Evolutionary conservation across 73 alveolate genomes (phyloP), one percentile per base, ranked within the genome.

Genomic region (Vitrella brassicaformis): DNA sequence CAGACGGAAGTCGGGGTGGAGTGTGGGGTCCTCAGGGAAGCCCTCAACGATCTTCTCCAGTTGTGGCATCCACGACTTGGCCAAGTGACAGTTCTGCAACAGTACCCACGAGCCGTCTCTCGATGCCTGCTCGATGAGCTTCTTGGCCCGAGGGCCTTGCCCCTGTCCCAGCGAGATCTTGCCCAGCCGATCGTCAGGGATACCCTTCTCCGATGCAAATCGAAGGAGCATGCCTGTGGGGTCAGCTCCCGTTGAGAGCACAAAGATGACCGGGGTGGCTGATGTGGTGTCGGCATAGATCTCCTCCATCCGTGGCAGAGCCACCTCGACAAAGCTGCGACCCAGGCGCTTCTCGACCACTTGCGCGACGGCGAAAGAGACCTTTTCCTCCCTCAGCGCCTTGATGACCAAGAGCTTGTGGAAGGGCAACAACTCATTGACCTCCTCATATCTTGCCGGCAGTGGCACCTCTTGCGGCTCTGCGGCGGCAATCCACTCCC

Each of bases 91-190:
- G 71, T 97, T 97, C 87, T 94, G 97, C 47, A 97, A 86, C 27
- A 96, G 85, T 4, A 97, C 98, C 99, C 99, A 97, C 31, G 92
- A 86, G 31, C 99, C 99, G 74, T 92, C 88, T 85, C 79, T 86
- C 73, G 87, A 85, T 0, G 98, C 99, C 65, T 89, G 91, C 30
- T 92, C 96, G 47, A 97, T 93, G 84, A 93, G 82, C 72, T 85
- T 90, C 65, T 89, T 83, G 1, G 99, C 99, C 84, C 86, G 88
- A 7, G 83, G 83, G 31, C 98, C 99, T 77, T 97, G 95, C 0
- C 99, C 99, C 91, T 97, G 93, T 46, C 99, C 99, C 31, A 97
- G 89, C n/a, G 98, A 90, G 67, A 93, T 94, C 72, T 93, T 91
- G 68, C 88, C 88, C 75, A 97, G 91, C 74, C 86, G 94, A 30